Evolutionary conservation across 805 yeast species (phyloP), one percentile per base, ranked within the genome.

Genomic region (Ogataea corticis): DNA sequence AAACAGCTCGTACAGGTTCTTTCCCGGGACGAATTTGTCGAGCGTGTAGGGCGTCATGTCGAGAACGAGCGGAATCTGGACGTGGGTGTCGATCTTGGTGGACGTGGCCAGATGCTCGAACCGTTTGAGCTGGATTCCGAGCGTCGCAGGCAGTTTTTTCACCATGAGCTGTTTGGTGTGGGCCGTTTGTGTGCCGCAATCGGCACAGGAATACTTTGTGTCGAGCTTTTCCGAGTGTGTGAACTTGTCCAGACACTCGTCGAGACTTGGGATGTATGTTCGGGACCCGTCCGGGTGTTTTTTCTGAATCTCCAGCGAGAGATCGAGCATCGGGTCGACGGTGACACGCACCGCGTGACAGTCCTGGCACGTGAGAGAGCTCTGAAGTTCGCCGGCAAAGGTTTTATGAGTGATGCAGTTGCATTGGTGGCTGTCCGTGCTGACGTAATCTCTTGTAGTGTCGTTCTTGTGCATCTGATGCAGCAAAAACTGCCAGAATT

Each of bases 401-500:
- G 90, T 77, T 10, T 82, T 71, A 67, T 94, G 98, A 1, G 89
- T 79, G 15, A 91, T 76, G 66, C 99, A 94, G 12, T 74, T 65
- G 67, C 99, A 94, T 17, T 45, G 37, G 28, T 44, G 30, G 29
- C 38, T 18, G 17, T 14, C 37, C 25, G 31, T 11, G 10, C 16
- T 41, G 33, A 42, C 48, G 12, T 54, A 52, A 27, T 52, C 49
- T 40, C 58, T 58, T 2, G 41, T 52, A 12, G 61, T 69, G 55
- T 72, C 71, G 48, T 66, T 70, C 44, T 65, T 67, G 65, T 94
- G 99, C 45, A 94, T 66, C 65, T 90, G 96, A 65, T 92, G 87
- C 31, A 92, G 72, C 23, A 92, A 60, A 62, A 92, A 91, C 62
- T 94, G 97, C 85, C 96, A 85, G 66, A 92, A 94, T 66, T 94